A percentile compares a stretch with the other conserved stretches of the same genome.
phyloP scores from a whole-genome alignment of 208 protist genomes.

The Trypanosoma grayi region DNA sequence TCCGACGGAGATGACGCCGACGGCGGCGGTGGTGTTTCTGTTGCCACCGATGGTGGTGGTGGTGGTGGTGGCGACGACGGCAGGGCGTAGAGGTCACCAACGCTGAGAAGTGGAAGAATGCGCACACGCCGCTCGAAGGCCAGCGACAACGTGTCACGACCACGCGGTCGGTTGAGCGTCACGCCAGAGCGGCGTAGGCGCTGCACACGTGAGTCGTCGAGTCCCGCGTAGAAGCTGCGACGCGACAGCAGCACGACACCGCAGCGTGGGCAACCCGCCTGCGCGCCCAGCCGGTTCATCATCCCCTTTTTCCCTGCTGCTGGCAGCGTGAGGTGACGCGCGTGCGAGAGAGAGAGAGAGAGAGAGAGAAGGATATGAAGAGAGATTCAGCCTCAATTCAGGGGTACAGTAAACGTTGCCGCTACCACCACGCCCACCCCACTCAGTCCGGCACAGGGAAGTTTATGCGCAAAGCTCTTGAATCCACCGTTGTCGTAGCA shows the following conservation, averaged over 20 bases:
- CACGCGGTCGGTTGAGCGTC: slow-evolving; percentile 76
- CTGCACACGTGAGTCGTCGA: slow-evolving; percentile 66
- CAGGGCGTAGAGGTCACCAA: slow-evolving; percentile 39
- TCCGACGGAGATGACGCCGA: no score
- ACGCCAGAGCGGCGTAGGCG: slow-evolving; percentile 57
- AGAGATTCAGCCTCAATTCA: no score
- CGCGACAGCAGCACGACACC: background rate
- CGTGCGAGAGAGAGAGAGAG: no score
- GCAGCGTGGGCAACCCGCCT: background rate
- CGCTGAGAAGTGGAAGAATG: slow-evolving; percentile 26
- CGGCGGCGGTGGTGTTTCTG: no score
- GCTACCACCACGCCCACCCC: no score
- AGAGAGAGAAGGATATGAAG: no score
- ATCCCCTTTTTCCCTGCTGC: background rate
- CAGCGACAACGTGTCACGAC: slow-evolving; percentile 69
- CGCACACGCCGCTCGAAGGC: slow-evolving; percentile 72
- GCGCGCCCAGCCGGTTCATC: background rate
- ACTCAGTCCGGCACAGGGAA: no score
- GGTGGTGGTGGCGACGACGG: background rate
- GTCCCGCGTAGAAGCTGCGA: slow-evolving; percentile 63
- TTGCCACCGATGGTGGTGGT: no score
- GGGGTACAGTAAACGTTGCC: no score
- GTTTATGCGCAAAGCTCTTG: no score
- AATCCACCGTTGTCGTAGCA: background rate
- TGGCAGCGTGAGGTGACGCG: no score